Conservation (phyloP, 2,329 filamentous ascomycete species). For the Calonectria naviculata region DNA sequence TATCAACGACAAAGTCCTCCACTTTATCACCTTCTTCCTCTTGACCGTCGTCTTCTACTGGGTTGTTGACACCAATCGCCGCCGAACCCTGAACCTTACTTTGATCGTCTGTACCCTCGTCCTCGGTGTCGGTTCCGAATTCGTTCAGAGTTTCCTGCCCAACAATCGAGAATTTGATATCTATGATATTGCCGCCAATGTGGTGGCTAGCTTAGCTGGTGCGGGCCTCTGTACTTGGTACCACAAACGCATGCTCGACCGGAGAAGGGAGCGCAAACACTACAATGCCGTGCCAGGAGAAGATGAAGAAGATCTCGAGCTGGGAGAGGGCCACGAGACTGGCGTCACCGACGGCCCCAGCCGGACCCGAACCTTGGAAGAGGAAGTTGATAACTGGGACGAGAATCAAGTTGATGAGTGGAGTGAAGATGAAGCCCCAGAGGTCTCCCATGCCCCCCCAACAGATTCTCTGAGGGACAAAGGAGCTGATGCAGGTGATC, state of each 20-base stretch:
- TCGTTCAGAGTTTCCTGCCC: slow-evolving; percentile 79
- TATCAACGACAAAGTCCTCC: slow-evolving; percentile 91
- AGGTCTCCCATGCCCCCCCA: slow-evolving; percentile 22
- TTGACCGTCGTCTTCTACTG: slow-evolving; percentile 94
- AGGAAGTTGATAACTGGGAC: slow-evolving; percentile 94
- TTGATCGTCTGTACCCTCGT: slow-evolving; percentile 80
- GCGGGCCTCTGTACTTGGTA: slow-evolving; percentile 88
- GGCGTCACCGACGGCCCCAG: slow-evolving; percentile 62
- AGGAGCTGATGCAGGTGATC: slow-evolving; percentile 38
- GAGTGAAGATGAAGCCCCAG: slow-evolving; percentile 62
- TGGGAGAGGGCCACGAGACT: slow-evolving; percentile 78
- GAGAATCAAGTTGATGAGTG: slow-evolving; percentile 77
- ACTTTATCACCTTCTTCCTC: slow-evolving; percentile 89
- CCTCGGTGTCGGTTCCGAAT: slow-evolving; percentile 79
- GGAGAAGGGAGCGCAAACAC: slow-evolving; percentile 78
- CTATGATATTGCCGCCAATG: slow-evolving; percentile 89
- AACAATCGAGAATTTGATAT: slow-evolving; percentile 79
- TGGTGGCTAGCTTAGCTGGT: slow-evolving; percentile 79
- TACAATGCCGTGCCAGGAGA: slow-evolving; percentile 78
- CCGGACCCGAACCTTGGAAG: slow-evolving; percentile 66
- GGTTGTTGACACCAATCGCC: slow-evolving; percentile 91
- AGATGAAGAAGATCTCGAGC: slow-evolving; percentile 77
- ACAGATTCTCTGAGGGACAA: slow-evolving; percentile 28
- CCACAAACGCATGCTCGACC: slow-evolving; percentile 93
- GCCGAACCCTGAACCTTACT: slow-evolving; percentile 86